phyloP scores from a whole-genome alignment of 1,284 basidiomycete genomes.

The Fistulinella cinereoalba region DNA sequence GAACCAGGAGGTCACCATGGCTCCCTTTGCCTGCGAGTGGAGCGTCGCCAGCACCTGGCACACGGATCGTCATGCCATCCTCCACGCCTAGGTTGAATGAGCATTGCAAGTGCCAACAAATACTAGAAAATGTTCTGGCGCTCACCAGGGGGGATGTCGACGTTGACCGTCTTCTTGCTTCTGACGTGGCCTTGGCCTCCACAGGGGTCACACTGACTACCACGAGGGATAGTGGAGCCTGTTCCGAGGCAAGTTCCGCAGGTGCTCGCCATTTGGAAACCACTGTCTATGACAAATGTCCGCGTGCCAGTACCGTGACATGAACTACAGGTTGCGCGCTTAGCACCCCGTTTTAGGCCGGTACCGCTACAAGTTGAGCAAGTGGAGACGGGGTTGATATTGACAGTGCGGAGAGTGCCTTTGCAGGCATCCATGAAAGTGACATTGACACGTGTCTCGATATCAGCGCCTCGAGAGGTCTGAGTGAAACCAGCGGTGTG shows the following conservation, averaged over 20 bases:
- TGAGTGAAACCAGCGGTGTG: constrained; percentile 48
- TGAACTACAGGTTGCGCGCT: constrained; percentile 75
- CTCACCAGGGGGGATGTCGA: constrained; percentile 85
- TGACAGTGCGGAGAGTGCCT: constrained; percentile 79
- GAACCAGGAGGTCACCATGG: constrained; percentile 85
- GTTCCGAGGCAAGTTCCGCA: constrained; percentile 85
- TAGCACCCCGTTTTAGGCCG: constrained; percentile 86
- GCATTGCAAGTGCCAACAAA: constrained; percentile 13
- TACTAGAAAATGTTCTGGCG: constrained; percentile 12
- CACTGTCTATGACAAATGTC: constrained; percentile 90
- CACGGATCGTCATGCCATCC: constrained; percentile 92
- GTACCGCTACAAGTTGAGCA: constrained; percentile 85
- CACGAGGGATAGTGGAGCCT: constrained; percentile 78
- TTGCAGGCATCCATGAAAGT: constrained; percentile 93
- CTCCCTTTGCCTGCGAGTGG: constrained; percentile 76
- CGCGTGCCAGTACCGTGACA: constrained; percentile 89
- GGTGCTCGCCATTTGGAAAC: constrained; percentile 97
- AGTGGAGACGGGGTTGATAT: constrained; percentile 79
- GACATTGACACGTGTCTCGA: constrained; percentile 78
- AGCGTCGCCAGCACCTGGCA: constrained; percentile 84
- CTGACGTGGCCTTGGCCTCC: constrained; percentile 88
- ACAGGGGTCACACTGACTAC: constrained; percentile 79
- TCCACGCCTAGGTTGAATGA: constrained; percentile 70
- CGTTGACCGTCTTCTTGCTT: constrained; percentile 73
- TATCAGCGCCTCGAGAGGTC: constrained; percentile 73